Evolutionary conservation across 2,329 filamentous ascomycete species (phyloP).

Genomic region (Thermochaetoides dissita): DNA sequence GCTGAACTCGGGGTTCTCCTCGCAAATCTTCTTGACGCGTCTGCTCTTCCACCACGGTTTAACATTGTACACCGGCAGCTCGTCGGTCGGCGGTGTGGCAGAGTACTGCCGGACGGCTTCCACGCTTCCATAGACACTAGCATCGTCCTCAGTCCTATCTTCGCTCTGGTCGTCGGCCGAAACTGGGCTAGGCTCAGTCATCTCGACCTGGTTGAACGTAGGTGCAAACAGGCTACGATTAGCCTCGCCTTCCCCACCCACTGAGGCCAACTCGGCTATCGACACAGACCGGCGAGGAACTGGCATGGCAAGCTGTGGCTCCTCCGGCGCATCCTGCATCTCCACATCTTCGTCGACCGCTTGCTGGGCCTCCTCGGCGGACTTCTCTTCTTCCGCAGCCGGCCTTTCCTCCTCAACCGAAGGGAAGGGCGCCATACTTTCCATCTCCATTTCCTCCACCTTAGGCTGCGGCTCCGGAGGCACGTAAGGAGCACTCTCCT

Average conservation of each 20-base stretch:
- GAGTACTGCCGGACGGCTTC: conserved; percentile 37
- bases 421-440: conserved; percentile 17
- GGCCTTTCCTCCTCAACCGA: conserved; percentile 8
- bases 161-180: conserved; percentile 38
- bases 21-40: conserved; percentile 29
- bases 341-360: conserved; percentile 19
- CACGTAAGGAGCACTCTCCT: background rate
- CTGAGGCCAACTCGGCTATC: conserved; percentile 1
- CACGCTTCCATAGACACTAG: conserved; percentile 34
- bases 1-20: conserved; percentile 26
- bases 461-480: conserved; percentile 21
- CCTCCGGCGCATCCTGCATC: conserved; percentile 23
- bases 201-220: conserved; percentile 5
- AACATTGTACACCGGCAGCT: conserved; percentile 33
- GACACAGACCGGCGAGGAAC: conserved; percentile 6
- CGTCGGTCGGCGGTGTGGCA: conserved; percentile 40
- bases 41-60: conserved; percentile 35
- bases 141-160: conserved; percentile 41
- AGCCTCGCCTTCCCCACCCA: too few relatives aligned
- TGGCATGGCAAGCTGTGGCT: conserved; percentile 8
- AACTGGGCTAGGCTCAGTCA: too few relatives aligned
- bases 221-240: conserved; percentile 5
- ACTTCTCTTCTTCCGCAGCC: conserved; percentile 13
- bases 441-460: conserved; percentile 28
- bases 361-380: background rate